These are phyloP conservation scores for Sutorius eximius DNA, from an alignment of 1,284 basidiomycete species.

Conservation along the genomic window DNA sequence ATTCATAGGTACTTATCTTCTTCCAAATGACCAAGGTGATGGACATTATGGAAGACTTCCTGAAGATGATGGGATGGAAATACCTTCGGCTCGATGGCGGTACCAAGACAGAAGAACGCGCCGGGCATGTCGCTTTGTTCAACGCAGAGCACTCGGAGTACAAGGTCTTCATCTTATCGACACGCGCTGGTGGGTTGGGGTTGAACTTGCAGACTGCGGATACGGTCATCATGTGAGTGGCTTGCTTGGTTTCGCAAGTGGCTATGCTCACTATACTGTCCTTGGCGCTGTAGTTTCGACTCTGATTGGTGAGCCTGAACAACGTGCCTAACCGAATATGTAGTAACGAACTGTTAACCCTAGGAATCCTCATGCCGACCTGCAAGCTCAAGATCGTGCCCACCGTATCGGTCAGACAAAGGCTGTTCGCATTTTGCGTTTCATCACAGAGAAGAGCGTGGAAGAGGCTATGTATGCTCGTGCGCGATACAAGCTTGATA, in stretches of 20 bases:
- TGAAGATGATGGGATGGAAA: slow-evolving; percentile 88
- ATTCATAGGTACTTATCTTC: slow-evolving; percentile 87
- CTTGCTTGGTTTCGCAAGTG: slow-evolving; percentile 18
- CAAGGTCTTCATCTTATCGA: slow-evolving; percentile 95
- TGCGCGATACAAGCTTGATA: slow-evolving; percentile 95
- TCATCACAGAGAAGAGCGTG: slow-evolving; percentile 97
- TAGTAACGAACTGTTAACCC: slow-evolving; percentile 8
- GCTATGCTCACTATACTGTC: slow-evolving; percentile 4
- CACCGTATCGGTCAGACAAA: slow-evolving; percentile 99
- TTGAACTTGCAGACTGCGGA: slow-evolving; percentile 98
- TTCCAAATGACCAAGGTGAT: slow-evolving; percentile 99
- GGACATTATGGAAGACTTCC: slow-evolving; percentile 99
- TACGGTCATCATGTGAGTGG: slow-evolving; percentile 93
- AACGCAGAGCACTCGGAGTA: slow-evolving; percentile 90
- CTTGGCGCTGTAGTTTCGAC: slow-evolving; percentile 65
- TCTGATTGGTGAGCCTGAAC: slow-evolving; percentile 65
- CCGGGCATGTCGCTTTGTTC: slow-evolving; percentile 86
- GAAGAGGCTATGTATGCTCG: slow-evolving; percentile 97
- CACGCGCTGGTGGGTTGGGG: slow-evolving; percentile 96
- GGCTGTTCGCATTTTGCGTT: slow-evolving; percentile 93
- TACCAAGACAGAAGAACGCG: slow-evolving; percentile 98
- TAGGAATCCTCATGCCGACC: slow-evolving; percentile 95
- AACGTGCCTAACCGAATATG: background rate
- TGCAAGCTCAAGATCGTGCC: slow-evolving; percentile 98
- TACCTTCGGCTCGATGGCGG: slow-evolving; percentile 96